Conservation (phyloP, 345 rosid genomes). For the Barbarea vulgaris region DNA sequence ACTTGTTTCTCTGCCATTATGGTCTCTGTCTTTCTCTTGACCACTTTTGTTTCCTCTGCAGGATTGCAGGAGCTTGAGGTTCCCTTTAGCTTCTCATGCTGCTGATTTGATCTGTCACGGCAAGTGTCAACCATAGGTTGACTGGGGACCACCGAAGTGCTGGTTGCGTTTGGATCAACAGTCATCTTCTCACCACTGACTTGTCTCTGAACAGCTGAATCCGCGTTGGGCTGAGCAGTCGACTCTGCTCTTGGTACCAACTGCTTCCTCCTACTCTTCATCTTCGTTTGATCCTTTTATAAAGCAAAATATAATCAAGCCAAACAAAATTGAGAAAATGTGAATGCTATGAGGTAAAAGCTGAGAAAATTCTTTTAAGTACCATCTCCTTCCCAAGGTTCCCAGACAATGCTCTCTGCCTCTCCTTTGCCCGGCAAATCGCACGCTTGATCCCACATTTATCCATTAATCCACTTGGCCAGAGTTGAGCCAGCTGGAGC, state of each 20-base stretch:
- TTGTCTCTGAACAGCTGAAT: slow-evolving; percentile 13
- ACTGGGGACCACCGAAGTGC: background rate
- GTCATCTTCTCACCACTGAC: slow-evolving; percentile 12
- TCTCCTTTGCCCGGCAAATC: slow-evolving; percentile 53
- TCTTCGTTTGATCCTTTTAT: slow-evolving; percentile 28
- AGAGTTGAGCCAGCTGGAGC: slow-evolving; percentile 55
- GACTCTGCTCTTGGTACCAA: slow-evolving; percentile 20
- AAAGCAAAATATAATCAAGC: background rate
- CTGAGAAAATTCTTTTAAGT: background rate
- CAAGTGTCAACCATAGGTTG: slow-evolving; percentile 1
- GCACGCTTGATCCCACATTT: slow-evolving; percentile 53
- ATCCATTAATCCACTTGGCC: slow-evolving; percentile 62
- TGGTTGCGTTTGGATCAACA: slow-evolving; percentile 25
- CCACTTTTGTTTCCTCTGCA: slow-evolving; percentile 27
- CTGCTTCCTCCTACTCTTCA: slow-evolving; percentile 35
- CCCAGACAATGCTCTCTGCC: slow-evolving; percentile 40
- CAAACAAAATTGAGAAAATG: background rate
- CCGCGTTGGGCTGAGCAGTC: background rate
- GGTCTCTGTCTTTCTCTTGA: slow-evolving; percentile 26
- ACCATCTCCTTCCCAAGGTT: slow-evolving; percentile 34
- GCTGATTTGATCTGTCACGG: slow-evolving; percentile 33
- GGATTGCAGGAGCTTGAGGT: slow-evolving; percentile 27
- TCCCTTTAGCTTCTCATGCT: slow-evolving; percentile 35
- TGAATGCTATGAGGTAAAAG: background rate
- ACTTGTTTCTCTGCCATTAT: slow-evolving; percentile 30